Percentiles rank a stretch among this genome's conserved stretches.
Evolutionary conservation across 2,329 filamentous ascomycete genomes (phyloP).

Genomic region (Fusarium albidum): DNA sequence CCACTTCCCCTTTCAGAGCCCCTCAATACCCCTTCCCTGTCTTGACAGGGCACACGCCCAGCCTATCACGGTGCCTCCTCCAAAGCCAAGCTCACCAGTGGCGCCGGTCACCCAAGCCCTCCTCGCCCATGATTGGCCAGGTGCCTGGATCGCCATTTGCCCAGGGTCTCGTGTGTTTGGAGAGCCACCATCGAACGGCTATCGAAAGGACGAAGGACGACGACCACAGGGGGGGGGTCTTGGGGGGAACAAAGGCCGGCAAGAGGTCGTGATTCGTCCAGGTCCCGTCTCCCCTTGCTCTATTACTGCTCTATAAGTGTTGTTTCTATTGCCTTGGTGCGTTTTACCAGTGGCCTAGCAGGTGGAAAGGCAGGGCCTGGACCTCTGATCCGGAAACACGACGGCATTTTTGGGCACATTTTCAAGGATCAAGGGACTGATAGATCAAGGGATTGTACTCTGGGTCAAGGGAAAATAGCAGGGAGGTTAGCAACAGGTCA

Average conservation of each 20-base stretch:
- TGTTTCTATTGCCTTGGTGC: conserved; percentile 3
- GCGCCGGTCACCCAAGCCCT: conserved; percentile 13
- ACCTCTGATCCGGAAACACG: no score
- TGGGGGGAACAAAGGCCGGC: background rate
- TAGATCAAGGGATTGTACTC: no score
- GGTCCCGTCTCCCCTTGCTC: background rate
- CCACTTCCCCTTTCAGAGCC: no score
- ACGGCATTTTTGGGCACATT: background rate
- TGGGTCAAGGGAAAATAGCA: no score
- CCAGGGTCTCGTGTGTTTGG: conserved; percentile 14
- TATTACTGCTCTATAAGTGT: background rate
- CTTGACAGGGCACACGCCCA: no score
- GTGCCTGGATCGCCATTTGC: conserved; percentile 1
- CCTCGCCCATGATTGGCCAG: conserved; percentile 16
- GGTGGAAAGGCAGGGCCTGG: no score
- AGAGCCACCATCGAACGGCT: conserved; percentile 11
- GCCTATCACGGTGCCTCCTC: no score
- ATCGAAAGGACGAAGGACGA: conserved; percentile 3
- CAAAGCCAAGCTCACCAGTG: no score
- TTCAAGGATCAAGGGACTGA: background rate
- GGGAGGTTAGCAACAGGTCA: no score
- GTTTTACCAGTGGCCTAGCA: conserved; percentile 21
- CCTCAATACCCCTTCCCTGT: no score
- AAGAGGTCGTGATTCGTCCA: conserved; percentile 1
- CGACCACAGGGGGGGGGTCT: conserved; percentile 25